Evolutionary conservation across 1,284 basidiomycete species (phyloP).

Genomic region (Ustilago vetiveriae): DNA sequence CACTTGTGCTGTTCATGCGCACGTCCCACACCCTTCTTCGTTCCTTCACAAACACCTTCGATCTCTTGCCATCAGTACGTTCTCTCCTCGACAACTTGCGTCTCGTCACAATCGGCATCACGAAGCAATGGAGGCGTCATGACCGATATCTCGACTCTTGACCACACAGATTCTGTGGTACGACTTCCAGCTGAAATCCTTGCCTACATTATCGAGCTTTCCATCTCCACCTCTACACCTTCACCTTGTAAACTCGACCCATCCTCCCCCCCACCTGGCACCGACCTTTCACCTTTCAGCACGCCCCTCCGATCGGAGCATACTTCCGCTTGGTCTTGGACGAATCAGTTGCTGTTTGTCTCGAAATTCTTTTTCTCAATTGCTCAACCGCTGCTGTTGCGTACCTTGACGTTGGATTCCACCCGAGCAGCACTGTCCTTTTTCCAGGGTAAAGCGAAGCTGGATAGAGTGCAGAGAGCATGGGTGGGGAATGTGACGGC

Average conservation of each 20-base stretch:
- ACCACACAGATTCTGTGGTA: neutral
- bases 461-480: conserved; percentile 10
- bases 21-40: conserved; percentile 10
- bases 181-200: conserved; percentile 36
- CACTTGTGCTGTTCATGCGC: conserved; percentile 5
- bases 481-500: conserved; percentile 39
- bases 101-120: too few relatives aligned
- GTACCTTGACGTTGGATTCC: conserved; percentile 28
- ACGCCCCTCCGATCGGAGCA: conserved; percentile 8
- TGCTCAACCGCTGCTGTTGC: conserved; percentile 25
- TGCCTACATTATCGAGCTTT: conserved; percentile 29
- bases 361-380: conserved; percentile 27
- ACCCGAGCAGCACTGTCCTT: conserved; percentile 1
- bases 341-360: conserved; percentile 14
- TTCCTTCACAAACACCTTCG: neutral
- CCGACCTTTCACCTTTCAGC: conserved; percentile 14
- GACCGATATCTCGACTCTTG: neutral
- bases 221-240: conserved; percentile 26
- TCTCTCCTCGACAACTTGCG: neutral
- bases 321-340: conserved; percentile 20
- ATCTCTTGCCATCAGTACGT: neutral
- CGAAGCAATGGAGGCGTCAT: conserved; percentile 5
- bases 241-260: conserved; percentile 5
- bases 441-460: neutral
- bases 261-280: neutral